phyloP scores from a whole-genome alignment of 768 basidiomycete species.

The Leucocoprinus birnbaumii region DNA sequence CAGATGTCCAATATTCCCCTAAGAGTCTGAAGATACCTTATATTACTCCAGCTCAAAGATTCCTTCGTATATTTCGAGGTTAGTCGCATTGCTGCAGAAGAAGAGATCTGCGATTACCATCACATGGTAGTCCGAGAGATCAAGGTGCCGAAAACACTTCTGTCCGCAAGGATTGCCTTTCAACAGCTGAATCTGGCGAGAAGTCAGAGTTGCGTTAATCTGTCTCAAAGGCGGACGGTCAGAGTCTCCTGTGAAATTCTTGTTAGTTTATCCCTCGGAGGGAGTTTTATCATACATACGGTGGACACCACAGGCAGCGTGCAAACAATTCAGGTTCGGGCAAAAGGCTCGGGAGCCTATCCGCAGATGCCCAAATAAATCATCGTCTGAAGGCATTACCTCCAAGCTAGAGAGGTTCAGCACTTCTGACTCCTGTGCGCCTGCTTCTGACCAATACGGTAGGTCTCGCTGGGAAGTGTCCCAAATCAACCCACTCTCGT shows the following conservation, averaged over 20 bases:
- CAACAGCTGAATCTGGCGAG: neutral
- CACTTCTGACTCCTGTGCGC: conserved; percentile 8
- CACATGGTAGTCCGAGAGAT: neutral
- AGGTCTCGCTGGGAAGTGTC: conserved; percentile 38
- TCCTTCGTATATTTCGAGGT: neutral
- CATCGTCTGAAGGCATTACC: conserved; percentile 15
- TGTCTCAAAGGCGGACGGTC: neutral
- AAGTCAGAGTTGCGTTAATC: neutral
- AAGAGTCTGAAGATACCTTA: conserved; percentile 36
- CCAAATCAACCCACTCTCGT: conserved; percentile 40
- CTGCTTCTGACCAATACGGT: conserved; percentile 33
- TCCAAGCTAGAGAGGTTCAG: conserved; percentile 10
- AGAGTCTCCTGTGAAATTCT: neutral
- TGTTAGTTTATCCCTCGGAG: no score
- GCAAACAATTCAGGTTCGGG: conserved; percentile 41
- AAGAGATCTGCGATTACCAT: neutral
- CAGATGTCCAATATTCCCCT: conserved; percentile 35
- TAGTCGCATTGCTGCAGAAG: neutral
- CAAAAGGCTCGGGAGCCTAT: conserved; percentile 37
- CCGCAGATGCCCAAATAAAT: conserved; percentile 30
- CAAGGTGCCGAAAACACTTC: conserved; percentile 10
- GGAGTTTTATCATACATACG: no score
- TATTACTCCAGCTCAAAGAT: conserved; percentile 32
- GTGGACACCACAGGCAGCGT: conserved; percentile 37
- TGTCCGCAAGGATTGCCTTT: conserved; percentile 7